These are phyloP conservation scores for Aciculoconidium aculeatum DNA, from an alignment of 805 yeast genomes.

Conservation along the genomic window DNA sequence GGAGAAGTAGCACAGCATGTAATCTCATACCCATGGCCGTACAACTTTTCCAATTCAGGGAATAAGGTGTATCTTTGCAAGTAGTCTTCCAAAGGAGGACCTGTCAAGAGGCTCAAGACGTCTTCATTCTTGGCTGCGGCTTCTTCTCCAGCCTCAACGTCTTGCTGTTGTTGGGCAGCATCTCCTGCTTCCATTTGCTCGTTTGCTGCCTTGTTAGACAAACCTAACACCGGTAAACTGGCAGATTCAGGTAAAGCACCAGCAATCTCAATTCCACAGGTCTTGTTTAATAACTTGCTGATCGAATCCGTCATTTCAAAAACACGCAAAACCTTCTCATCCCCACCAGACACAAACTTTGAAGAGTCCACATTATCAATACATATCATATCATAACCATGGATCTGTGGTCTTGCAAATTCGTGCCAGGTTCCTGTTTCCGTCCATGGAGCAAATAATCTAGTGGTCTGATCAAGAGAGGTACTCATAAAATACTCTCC, in stretches of 20 bases:
- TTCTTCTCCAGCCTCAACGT: slow-evolving; percentile 39
- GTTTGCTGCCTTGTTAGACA: slow-evolving; percentile 81
- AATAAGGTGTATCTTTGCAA: slow-evolving; percentile 87
- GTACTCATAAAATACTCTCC: slow-evolving; percentile 71
- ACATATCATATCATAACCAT: slow-evolving; percentile 94
- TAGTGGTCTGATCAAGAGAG: slow-evolving; percentile 89
- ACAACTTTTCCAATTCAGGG: slow-evolving; percentile 92
- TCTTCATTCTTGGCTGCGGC: slow-evolving; percentile 39
- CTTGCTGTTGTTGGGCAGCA: slow-evolving; percentile 32
- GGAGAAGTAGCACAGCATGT: slow-evolving; percentile 70
- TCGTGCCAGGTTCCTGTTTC: slow-evolving; percentile 65
- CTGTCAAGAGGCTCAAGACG: slow-evolving; percentile 37
- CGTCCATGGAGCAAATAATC: slow-evolving; percentile 68
- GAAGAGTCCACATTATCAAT: slow-evolving; percentile 54
- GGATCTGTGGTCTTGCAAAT: slow-evolving; percentile 95
- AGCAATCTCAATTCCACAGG: slow-evolving; percentile 40
- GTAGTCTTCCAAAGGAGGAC: slow-evolving; percentile 86
- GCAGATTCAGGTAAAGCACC: slow-evolving; percentile 70
- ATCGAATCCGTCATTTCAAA: slow-evolving; percentile 85
- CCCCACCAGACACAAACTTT: slow-evolving; percentile 87
- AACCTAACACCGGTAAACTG: slow-evolving; percentile 85
- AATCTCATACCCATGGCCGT: slow-evolving; percentile 97
- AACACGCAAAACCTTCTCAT: slow-evolving; percentile 85
- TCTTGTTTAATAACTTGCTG: slow-evolving; percentile 49
- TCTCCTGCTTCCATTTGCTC: slow-evolving; percentile 39